Evolutionary conservation across 345 rosid species (phyloP).

Genomic region (Acer saccharum): DNA sequence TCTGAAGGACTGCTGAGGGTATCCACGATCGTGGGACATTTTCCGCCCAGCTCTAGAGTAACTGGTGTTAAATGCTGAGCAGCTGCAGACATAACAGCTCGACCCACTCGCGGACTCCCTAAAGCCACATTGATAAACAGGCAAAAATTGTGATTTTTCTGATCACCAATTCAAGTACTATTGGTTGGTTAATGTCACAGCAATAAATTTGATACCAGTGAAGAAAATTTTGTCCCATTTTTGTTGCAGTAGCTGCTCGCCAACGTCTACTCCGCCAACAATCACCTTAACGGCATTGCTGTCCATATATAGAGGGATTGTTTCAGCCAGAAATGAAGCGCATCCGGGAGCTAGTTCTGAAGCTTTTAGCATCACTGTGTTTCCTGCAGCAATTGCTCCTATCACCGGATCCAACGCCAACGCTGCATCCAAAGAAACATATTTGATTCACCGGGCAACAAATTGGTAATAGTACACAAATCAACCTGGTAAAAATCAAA

Average conservation of each 20-base stretch:
- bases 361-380: conserved; percentile 70
- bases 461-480: too few relatives aligned
- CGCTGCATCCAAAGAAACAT: too few relatives aligned
- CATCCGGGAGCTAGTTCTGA: conserved; percentile 71
- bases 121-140: conserved; percentile 9
- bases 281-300: conserved; percentile 64
- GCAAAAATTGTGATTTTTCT: not conserved
- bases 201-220: conserved; percentile 50
- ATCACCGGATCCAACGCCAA: conserved; percentile 75
- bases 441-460: too few relatives aligned
- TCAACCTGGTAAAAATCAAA: too few relatives aligned
- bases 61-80: conserved; percentile 86
- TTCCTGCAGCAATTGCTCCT: conserved; percentile 95
- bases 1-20: conserved; percentile 44
- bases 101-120: conserved; percentile 80
- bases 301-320: conserved; percentile 70
- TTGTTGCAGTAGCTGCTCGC: conserved; percentile 54
- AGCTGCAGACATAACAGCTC: conserved; percentile 73
- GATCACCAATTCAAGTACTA: too few relatives aligned
- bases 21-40: conserved; percentile 75
- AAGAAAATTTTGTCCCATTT: conserved; percentile 95
- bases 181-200: not conserved
- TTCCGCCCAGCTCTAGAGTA: conserved; percentile 87
- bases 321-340: conserved; percentile 54
- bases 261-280: conserved; percentile 63